Conservation (phyloP, 1,284 basidiomycete genomes). For the Laetiporus sulphureus region DNA sequence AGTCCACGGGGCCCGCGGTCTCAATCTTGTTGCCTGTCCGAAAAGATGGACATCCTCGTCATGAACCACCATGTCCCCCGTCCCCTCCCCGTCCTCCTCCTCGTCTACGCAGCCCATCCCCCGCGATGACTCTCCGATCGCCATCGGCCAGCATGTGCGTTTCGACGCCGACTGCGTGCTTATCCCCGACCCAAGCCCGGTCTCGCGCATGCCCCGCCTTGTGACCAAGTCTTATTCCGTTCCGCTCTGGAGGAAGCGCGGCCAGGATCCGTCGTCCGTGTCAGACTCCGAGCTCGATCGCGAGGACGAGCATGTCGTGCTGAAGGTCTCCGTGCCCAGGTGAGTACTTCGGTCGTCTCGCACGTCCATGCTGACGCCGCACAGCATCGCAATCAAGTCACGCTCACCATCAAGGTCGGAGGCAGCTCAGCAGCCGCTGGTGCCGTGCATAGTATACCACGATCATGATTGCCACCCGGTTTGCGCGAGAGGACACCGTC, state of each 20-base stretch:
- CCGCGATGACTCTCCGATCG: constrained; percentile 7
- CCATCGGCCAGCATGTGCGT: constrained; percentile 30
- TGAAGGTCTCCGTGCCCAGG: constrained; percentile 58
- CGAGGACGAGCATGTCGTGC: constrained; percentile 39
- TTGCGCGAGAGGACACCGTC: not conserved
- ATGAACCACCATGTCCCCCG: constrained; percentile 6
- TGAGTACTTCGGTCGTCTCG: constrained; percentile 17
- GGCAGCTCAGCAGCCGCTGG: constrained; percentile 16
- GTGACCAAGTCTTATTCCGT: constrained; percentile 55
- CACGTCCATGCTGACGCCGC: constrained; percentile 4
- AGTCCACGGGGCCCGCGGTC: too few species aligned
- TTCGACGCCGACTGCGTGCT: constrained; percentile 63
- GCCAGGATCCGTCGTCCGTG: constrained; percentile 20
- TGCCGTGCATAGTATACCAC: constrained; percentile 22
- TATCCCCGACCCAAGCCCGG: constrained; percentile 43
- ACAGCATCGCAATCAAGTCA: constrained; percentile 17
- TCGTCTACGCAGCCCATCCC: constrained; percentile 11
- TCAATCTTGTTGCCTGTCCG: too few species aligned
- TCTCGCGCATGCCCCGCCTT: constrained; percentile 36
- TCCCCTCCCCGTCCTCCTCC: constrained; percentile 1
- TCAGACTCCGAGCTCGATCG: constrained; percentile 24
- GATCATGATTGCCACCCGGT: constrained; percentile 4
- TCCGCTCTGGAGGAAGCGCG: constrained; percentile 46
- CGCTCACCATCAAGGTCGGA: constrained; percentile 19
- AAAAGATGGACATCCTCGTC: not conserved